phyloP scores from a whole-genome alignment of 2,329 filamentous ascomycete species.

The Furcasterigmium sp. region DNA sequence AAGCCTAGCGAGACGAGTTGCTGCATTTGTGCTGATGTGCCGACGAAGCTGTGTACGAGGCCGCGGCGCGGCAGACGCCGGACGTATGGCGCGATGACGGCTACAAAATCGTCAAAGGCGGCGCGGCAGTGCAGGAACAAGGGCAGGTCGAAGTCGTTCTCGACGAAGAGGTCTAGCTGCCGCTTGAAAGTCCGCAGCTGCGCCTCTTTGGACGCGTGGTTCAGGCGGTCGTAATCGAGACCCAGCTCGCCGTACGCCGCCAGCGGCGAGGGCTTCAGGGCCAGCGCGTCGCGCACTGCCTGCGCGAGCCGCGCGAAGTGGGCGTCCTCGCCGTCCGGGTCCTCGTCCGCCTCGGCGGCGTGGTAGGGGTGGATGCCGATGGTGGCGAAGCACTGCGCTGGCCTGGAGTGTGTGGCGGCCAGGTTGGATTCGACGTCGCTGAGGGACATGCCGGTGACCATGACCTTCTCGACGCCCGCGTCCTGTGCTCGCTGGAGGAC shows the following conservation, averaged over 20 bases:
- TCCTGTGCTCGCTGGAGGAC: constrained; percentile 33
- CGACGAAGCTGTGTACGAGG: constrained; percentile 34
- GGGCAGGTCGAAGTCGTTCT: constrained; percentile 25
- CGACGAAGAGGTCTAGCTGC: constrained; percentile 33
- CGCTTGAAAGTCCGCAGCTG: constrained; percentile 33
- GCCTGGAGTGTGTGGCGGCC: constrained; percentile 20
- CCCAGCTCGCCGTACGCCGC: constrained; percentile 44
- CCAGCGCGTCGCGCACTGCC: constrained; percentile 15
- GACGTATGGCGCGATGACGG: constrained; percentile 32
- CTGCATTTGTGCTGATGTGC: constrained; percentile 31
- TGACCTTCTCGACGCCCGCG: constrained; percentile 35
- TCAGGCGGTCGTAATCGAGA: constrained; percentile 42
- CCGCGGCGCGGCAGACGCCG: constrained; percentile 26
- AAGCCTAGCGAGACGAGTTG: constrained; percentile 28
- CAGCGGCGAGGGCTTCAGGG: constrained; percentile 21
- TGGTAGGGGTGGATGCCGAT: constrained; percentile 48
- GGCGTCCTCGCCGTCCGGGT: constrained; percentile 13
- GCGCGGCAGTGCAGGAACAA: constrained; percentile 35
- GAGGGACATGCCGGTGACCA: constrained; percentile 32
- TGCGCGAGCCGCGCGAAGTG: constrained; percentile 19
- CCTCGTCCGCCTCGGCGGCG: constrained; percentile 34
- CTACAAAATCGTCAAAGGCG: constrained; percentile 35
- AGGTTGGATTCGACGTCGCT: constrained; percentile 21
- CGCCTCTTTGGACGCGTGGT: constrained; percentile 32
- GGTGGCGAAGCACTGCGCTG: constrained; percentile 33